Base-by-base conservation (phyloP, 805 yeast genomes). In the Spathaspora girioi region DNA sequence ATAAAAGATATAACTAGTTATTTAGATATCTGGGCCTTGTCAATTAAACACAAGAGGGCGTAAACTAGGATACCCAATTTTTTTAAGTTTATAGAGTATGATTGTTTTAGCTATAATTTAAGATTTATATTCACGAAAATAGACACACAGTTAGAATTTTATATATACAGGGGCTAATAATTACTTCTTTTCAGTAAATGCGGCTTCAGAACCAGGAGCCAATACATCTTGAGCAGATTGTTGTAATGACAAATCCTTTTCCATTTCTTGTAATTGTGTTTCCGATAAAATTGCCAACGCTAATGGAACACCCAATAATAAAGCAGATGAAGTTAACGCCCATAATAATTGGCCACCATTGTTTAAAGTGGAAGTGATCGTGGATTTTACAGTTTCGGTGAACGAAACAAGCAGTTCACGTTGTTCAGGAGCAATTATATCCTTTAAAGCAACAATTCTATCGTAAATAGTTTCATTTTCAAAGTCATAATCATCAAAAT, bases 221-320 rank as follows among this genome's bases (percentile, higher is more conserved):
- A 87, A 73, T 45, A 87, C 80, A 53, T 84, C 91, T 63, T 82
- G 85, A 23, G 91, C 86, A 55, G 86, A 85, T 68, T 85, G 87
- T 69, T 87, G 93, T 64, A 87, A 74, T 52, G 86, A 83, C 79
- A 90, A 84, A 67, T 91, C 94, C 76, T 88, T 90, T 77, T 92
- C 97, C 86, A 89, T 81, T 75, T 92, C 97, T 66, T 86, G 83
- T 68, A 92, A 81, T 76, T 93, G 97, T 67, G 91, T 96, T 76
- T 93, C 97, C 54, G 91, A 84, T 62, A 94, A 78, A 61, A 94
- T 88, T 49, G 97, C 86, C 62, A 94, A 77, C 8, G 97, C 85
- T 61, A 89, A 79, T 57, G 99, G 99, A 45, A 91, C 96, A 67
- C 97, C 97, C 61, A 94, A 76, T 56, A 94, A 80, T 61, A 94